Evolutionary conservation across 2,329 filamentous ascomycete species (phyloP).

Genomic region (Dactylellina parvicollis): DNA sequence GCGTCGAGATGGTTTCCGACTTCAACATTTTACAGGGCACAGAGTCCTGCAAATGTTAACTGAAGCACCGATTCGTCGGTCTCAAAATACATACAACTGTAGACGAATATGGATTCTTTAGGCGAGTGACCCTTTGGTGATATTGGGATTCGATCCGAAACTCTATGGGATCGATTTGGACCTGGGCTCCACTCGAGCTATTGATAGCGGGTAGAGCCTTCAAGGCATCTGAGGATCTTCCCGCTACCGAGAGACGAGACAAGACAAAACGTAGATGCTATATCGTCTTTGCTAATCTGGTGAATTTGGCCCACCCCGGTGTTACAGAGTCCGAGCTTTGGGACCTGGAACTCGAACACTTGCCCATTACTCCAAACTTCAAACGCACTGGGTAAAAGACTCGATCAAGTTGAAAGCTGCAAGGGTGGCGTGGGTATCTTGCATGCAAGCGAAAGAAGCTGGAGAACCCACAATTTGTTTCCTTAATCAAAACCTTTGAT

Average conservation of each 20-base stretch:
- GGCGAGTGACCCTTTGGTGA: neutral
- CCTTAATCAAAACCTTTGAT: neutral
- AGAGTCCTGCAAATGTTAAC: neutral
- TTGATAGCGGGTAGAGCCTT: slow-evolving; percentile 24
- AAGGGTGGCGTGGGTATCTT: neutral
- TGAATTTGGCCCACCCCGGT: neutral
- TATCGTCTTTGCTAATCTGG: too few species aligned
- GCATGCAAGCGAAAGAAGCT: slow-evolving; percentile 11
- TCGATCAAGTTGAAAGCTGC: slow-evolving; percentile 1
- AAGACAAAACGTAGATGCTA: slow-evolving; percentile 22
- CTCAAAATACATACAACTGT: neutral
- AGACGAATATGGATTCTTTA: neutral
- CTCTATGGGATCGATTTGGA: neutral
- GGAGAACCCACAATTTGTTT: slow-evolving; percentile 1
- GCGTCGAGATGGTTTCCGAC: neutral
- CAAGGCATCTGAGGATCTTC: slow-evolving; percentile 24
- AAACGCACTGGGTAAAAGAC: slow-evolving; percentile 6
- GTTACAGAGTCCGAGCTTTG: neutral
- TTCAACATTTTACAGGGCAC: neutral
- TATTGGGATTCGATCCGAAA: neutral
- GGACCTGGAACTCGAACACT: neutral
- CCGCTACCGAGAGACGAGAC: slow-evolving; percentile 25
- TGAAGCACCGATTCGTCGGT: neutral
- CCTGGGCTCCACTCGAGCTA: neutral
- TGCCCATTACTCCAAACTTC: neutral